Conservation (phyloP, 202 grass and related monocot species). For the Bolboschoenoplectus hybrid region DNA sequence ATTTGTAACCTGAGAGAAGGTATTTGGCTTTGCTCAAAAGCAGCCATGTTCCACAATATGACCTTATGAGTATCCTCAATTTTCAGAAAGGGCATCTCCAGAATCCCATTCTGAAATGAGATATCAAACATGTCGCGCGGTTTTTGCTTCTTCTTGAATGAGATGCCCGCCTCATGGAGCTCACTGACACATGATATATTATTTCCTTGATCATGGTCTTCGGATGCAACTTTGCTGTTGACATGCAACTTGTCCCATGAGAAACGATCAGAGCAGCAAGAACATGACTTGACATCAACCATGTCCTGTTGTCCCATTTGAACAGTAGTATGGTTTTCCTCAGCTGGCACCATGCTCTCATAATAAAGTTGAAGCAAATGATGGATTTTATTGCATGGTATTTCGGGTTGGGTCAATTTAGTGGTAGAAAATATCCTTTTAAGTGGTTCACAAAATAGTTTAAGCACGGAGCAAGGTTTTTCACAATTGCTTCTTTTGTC, state of each 20-base stretch:
- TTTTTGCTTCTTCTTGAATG: slow-evolving; percentile 41
- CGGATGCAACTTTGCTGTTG: no score
- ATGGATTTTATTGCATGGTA: slow-evolving; percentile 6
- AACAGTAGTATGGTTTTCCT: background rate
- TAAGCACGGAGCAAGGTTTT: background rate
- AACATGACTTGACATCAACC: background rate
- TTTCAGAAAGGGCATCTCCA: slow-evolving; percentile 55
- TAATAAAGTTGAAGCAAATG: slow-evolving; percentile 64
- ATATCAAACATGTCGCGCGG: slow-evolving; percentile 50
- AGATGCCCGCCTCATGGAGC: slow-evolving; percentile 51
- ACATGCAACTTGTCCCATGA: background rate
- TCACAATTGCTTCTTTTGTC: background rate
- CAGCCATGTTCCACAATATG: slow-evolving; percentile 50
- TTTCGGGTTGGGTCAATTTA: background rate
- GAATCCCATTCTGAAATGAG: slow-evolving; percentile 43
- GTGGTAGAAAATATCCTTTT: background rate
- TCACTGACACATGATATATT: slow-evolving; percentile 47
- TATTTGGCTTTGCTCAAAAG: slow-evolving; percentile 61
- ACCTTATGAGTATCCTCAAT: slow-evolving; percentile 46
- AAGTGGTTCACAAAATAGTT: background rate
- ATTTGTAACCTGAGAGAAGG: slow-evolving; percentile 35
- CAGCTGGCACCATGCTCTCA: background rate
- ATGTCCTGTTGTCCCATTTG: no score
- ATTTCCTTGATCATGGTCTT: background rate
- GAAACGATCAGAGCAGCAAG: background rate